A percentile compares a stretch with the other conserved stretches of the same genome.
These are phyloP conservation scores for Nicotiana undulata DNA, from an alignment of 257 asterid genomes.

Conservation along the genomic window DNA sequence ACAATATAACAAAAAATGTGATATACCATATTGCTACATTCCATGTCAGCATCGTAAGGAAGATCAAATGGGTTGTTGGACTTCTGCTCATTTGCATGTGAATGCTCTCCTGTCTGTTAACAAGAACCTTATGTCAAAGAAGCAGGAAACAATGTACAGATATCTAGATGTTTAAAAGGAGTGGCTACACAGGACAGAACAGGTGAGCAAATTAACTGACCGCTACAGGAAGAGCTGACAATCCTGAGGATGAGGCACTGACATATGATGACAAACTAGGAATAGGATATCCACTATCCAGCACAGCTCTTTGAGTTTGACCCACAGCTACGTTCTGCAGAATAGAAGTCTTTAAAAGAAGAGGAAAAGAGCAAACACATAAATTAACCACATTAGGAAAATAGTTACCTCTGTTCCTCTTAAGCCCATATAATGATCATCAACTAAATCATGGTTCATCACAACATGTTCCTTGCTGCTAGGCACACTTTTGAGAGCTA, in stretches of 20 bases:
- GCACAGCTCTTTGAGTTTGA: constrained; percentile 22
- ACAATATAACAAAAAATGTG: background rate
- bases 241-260: constrained; percentile 25
- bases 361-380: constrained; percentile 16
- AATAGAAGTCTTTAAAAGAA: constrained; percentile 15
- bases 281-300: constrained; percentile 25
- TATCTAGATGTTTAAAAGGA: background rate
- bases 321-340: constrained; percentile 33
- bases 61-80: constrained; percentile 80
- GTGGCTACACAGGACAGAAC: background rate
- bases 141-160: background rate
- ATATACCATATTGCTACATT: constrained; percentile 49
- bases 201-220: constrained; percentile 23
- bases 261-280: constrained; percentile 30
- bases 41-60: constrained; percentile 50
- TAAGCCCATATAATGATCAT: constrained; percentile 31
- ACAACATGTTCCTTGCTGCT: constrained; percentile 24
- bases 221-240: constrained; percentile 28
- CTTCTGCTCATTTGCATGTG: constrained; percentile 34
- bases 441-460: constrained; percentile 26
- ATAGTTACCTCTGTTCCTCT: constrained; percentile 41
- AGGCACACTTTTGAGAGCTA: constrained; percentile 17
- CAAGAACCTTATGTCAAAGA: constrained; percentile 13
- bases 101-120: constrained; percentile 43
- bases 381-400: constrained; percentile 7